Percentiles rank a stretch among this genome's conserved stretches.
These are phyloP conservation scores for Phytophthora sojae DNA, from an alignment of 352 stramenopile species.

Conservation along the genomic window DNA sequence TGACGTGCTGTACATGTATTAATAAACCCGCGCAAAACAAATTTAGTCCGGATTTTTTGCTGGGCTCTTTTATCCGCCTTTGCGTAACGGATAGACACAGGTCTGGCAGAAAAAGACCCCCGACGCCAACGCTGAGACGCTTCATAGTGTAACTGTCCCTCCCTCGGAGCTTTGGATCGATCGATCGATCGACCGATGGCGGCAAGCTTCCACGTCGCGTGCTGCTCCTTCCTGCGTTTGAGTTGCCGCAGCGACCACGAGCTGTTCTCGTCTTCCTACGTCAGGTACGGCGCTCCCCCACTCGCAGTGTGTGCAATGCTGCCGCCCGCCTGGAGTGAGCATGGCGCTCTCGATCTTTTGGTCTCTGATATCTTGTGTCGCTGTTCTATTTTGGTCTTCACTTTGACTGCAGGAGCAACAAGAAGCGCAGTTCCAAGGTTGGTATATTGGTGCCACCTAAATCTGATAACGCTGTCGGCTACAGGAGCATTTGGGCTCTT, in stretches of 20 bases:
- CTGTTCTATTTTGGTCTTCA: neutral
- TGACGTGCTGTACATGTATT: too few species aligned
- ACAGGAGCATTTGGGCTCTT: neutral
- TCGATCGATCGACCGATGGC: constrained; percentile 1
- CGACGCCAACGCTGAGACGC: neutral
- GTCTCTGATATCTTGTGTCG: neutral
- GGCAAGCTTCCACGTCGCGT: neutral
- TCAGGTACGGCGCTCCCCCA: constrained; percentile 15
- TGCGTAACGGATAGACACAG: neutral
- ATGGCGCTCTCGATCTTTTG: neutral
- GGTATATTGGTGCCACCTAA: neutral
- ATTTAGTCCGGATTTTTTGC: too few species aligned
- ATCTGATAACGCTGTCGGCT: neutral
- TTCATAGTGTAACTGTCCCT: neutral
- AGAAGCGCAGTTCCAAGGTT: constrained; percentile 29
- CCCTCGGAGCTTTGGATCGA: neutral
- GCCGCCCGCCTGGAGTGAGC: neutral
- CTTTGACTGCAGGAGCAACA: constrained; percentile 26
- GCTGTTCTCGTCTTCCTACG: constrained; percentile 23
- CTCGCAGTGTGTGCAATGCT: neutral
- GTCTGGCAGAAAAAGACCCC: neutral
- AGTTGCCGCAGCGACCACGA: constrained; percentile 12
- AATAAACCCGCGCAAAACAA: too few species aligned
- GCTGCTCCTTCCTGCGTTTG: constrained; percentile 28
- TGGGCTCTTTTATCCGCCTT: neutral